Evolutionary conservation across 768 basidiomycete species (phyloP).

Genomic region (Leccinum boreale): DNA sequence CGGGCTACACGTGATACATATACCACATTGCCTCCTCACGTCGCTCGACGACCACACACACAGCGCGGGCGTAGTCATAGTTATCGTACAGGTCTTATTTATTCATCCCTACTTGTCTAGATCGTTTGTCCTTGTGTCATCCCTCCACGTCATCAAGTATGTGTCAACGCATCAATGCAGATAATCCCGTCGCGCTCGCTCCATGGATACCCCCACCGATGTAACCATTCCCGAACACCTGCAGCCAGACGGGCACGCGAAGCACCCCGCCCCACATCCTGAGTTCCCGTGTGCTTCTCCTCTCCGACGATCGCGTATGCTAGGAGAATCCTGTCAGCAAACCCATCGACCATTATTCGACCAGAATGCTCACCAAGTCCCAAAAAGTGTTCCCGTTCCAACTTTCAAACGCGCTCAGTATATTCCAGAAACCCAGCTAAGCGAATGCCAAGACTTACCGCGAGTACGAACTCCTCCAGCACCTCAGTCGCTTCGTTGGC

Average conservation of each 20-base stretch:
- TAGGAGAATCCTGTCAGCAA: conserved; percentile 26
- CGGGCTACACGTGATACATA: conserved; percentile 13
- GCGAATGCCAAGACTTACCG: conserved; percentile 50
- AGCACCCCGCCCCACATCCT: conserved; percentile 76
- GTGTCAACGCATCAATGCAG: conserved; percentile 83
- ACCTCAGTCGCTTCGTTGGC: conserved; percentile 91
- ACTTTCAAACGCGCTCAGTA: conserved; percentile 39
- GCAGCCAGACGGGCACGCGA: conserved; percentile 81
- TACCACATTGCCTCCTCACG: not conserved
- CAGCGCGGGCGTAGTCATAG: not conserved
- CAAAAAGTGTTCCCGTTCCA: conserved; percentile 85
- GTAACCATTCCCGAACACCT: conserved; percentile 87
- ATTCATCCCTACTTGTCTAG: conserved; percentile 3
- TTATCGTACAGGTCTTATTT: conserved; percentile 12
- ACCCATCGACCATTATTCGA: not conserved
- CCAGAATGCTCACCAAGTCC: conserved; percentile 62
- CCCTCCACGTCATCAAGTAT: conserved; percentile 35
- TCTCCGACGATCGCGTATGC: conserved; percentile 92
- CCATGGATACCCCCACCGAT: conserved; percentile 96
- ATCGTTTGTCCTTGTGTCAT: not conserved
- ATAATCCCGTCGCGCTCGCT: conserved; percentile 87
- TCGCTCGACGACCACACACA: not conserved
- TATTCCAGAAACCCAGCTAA: not conserved
- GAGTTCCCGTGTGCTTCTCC: conserved; percentile 94
- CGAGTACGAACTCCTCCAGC: conserved; percentile 81